These are phyloP conservation scores for Botrytis fragariae DNA, from an alignment of 2,329 filamentous ascomycete species.

Conservation along the genomic window DNA sequence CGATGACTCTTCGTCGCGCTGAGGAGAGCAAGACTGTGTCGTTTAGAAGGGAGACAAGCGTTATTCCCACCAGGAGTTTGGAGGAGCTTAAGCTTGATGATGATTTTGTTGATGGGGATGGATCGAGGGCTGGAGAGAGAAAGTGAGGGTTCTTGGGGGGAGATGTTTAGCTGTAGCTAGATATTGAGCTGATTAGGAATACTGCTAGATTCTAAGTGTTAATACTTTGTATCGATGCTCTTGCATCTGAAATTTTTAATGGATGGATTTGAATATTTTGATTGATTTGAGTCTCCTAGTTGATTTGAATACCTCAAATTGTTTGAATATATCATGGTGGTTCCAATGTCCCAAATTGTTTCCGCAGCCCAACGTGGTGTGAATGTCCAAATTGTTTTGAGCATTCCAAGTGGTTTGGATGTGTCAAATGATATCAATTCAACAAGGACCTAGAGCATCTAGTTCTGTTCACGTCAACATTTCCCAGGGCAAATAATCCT, in stretches of 20 bases:
- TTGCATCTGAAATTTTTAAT: background rate
- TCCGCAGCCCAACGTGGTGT: background rate
- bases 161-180: background rate
- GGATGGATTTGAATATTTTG: background rate
- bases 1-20: too few species aligned
- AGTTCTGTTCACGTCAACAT: background rate
- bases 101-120: background rate
- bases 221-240: background rate
- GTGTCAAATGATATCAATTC: background rate
- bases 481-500: background rate
- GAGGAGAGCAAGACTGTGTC: too few species aligned
- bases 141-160: background rate
- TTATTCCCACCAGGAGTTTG: background rate
- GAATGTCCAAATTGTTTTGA: background rate
- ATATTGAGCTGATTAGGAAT: background rate
- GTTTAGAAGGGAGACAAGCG: background rate
- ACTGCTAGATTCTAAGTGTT: background rate
- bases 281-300: background rate
- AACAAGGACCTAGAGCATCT: background rate
- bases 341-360: background rate
- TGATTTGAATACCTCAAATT: background rate
- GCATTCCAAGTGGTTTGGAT: background rate
- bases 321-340: background rate
- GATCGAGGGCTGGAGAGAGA: background rate
- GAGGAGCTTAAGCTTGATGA: background rate